Conservation (phyloP, 2,329 filamentous ascomycete species). For the Didymella arachidicola region DNA sequence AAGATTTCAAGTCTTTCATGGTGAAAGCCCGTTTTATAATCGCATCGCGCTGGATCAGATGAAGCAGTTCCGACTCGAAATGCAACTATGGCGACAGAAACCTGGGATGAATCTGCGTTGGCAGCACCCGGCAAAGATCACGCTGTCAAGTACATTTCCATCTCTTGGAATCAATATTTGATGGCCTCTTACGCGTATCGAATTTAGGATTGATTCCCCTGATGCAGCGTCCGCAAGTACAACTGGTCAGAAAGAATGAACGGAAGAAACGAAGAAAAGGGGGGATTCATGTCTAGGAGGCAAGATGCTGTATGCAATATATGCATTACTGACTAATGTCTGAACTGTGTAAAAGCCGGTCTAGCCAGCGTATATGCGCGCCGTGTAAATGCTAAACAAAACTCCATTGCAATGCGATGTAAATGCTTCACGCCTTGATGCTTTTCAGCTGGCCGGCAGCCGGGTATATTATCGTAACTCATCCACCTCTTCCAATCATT, state of each 20-base stretch:
- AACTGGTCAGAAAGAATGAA: neutral
- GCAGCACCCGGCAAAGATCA: neutral
- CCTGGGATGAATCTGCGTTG: neutral
- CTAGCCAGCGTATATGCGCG: slow-evolving; percentile 5
- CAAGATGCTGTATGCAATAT: slow-evolving; percentile 1
- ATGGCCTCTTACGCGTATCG: neutral
- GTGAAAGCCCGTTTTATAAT: no score
- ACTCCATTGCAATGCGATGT: slow-evolving; percentile 14
- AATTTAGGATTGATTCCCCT: neutral
- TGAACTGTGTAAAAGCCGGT: slow-evolving; percentile 17
- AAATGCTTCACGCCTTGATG: slow-evolving; percentile 22
- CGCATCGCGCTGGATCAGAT: no score
- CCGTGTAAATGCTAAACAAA: slow-evolving; percentile 20
- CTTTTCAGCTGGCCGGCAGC: slow-evolving; percentile 22
- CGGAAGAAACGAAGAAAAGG: no score
- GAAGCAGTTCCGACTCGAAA: no score
- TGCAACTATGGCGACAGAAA: no score
- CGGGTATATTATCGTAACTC: slow-evolving; percentile 20
- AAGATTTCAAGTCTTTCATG: no score
- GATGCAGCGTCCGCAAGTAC: neutral
- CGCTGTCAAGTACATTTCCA: neutral
- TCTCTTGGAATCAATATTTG: neutral
- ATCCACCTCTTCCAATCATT: neutral
- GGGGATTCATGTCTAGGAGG: neutral
- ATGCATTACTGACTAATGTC: slow-evolving; percentile 11